These are phyloP conservation scores for Primulina eburnea DNA, from an alignment of 257 asterid genomes.

Conservation along the genomic window DNA sequence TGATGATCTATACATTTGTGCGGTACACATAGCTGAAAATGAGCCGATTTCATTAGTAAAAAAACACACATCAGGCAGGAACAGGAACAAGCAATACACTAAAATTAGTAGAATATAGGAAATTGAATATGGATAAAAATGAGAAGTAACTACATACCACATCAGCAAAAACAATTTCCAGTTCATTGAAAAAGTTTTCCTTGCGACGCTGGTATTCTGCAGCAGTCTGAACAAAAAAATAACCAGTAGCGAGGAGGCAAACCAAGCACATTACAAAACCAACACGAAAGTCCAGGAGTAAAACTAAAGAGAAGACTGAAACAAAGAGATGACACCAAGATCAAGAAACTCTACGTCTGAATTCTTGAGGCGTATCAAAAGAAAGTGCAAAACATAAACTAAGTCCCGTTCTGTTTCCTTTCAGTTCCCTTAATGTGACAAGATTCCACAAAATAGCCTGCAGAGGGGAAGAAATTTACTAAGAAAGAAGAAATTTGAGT, in stretches of 20 bases:
- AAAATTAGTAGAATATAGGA: not conserved
- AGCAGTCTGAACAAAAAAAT: conserved; percentile 47
- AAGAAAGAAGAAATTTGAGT: not conserved
- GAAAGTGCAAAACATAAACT: not conserved
- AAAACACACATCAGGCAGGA: not conserved
- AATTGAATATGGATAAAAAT: not conserved
- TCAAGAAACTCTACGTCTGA: not conserved
- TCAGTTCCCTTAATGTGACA: not conserved
- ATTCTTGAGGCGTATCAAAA: not conserved
- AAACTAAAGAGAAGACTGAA: not conserved
- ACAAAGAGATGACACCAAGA: not conserved
- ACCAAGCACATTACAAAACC: not conserved
- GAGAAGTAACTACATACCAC: conserved; percentile 43
- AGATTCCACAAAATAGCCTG: not conserved
- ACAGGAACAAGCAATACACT: not conserved
- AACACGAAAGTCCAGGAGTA: not conserved
- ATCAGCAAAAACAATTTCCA: conserved; percentile 59
- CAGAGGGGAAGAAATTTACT: not conserved
- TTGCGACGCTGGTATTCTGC: conserved; percentile 62
- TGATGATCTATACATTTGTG: not conserved
- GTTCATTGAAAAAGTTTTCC: conserved; percentile 63
- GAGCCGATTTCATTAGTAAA: not conserved
- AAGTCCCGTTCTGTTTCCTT: no score
- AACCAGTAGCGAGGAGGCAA: not conserved
- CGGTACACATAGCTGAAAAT: not conserved